Percentiles rank a stretch among this genome's conserved stretches.
phyloP scores from a whole-genome alignment of 208 protist species.

The Leishmania tarentolae region DNA sequence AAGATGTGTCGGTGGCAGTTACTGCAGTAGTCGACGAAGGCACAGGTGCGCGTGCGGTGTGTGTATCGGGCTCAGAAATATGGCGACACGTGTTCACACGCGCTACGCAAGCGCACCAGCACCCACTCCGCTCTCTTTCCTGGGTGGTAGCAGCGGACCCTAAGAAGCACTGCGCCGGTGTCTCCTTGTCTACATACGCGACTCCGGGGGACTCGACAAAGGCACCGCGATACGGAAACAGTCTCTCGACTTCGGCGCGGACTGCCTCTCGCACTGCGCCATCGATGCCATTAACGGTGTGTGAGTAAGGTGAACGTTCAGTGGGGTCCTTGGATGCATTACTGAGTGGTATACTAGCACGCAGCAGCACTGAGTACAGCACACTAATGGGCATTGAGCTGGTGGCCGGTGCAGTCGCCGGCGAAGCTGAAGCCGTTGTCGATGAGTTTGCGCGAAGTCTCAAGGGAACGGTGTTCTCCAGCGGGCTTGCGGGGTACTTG shows the following conservation, averaged over 20 bases:
- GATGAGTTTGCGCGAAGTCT: neutral
- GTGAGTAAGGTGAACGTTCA: conserved; percentile 12
- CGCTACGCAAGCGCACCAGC: conserved; percentile 2
- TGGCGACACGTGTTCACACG: neutral
- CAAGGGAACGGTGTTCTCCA: neutral
- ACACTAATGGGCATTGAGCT: conserved; percentile 7
- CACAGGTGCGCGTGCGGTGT: neutral
- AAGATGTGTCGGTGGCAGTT: neutral
- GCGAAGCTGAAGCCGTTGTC: neutral
- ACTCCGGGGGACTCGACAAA: conserved; percentile 10
- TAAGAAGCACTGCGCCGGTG: neutral
- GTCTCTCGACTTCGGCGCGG: conserved; percentile 2
- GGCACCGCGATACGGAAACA: conserved; percentile 24
- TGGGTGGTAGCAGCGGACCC: neutral
- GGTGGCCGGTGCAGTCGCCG: neutral
- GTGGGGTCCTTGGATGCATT: neutral
- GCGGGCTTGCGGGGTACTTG: too few species aligned
- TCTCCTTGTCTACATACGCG: neutral
- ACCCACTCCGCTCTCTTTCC: neutral
- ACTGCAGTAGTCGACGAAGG: neutral
- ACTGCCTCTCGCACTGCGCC: neutral
- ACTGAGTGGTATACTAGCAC: neutral
- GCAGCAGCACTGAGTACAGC: conserved; percentile 21
- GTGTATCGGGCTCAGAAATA: neutral
- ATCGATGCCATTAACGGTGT: conserved; percentile 10